Percentiles rank a stretch among this genome's conserved stretches.
phyloP scores from a whole-genome alignment of 1,139 yeast genomes.

The Candida sanyaensis region DNA sequence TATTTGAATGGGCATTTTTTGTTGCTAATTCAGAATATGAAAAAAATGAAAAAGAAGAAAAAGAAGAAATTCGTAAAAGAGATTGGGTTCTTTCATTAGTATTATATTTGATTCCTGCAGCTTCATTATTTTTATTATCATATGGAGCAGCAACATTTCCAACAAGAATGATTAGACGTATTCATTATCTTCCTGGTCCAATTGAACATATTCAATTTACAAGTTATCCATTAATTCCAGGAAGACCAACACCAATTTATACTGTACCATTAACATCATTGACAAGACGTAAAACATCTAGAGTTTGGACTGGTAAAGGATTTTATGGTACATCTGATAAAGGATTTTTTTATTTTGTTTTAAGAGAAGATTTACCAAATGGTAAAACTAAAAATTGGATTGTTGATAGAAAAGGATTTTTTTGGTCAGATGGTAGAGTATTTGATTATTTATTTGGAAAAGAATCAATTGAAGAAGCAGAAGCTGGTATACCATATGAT shows the following conservation, averaged over 20 bases:
- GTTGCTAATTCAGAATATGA: slow-evolving; percentile 59
- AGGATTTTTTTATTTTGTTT: slow-evolving; percentile 69
- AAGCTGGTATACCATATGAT: slow-evolving; percentile 73
- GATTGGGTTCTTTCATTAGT: slow-evolving; percentile 37
- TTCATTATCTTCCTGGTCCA: slow-evolving; percentile 70
- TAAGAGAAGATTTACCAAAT: slow-evolving; percentile 50
- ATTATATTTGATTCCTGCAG: slow-evolving; percentile 37
- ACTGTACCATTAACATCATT: slow-evolving; percentile 63
- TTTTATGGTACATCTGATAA: slow-evolving; percentile 83
- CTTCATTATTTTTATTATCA: slow-evolving; percentile 40
- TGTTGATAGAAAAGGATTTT: slow-evolving; percentile 80
- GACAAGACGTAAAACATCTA: slow-evolving; percentile 58
- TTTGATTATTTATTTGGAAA: slow-evolving; percentile 80
- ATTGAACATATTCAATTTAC: slow-evolving; percentile 62
- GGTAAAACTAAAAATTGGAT: slow-evolving; percentile 62
- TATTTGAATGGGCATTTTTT: slow-evolving; percentile 57
- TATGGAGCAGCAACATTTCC: slow-evolving; percentile 56
- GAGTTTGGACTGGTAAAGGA: slow-evolving; percentile 85
- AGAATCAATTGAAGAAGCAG: slow-evolving; percentile 74
- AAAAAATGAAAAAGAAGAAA: slow-evolving; percentile 53
- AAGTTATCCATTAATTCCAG: slow-evolving; percentile 75
- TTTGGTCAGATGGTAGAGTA: slow-evolving; percentile 90
- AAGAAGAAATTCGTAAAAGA: slow-evolving; percentile 35
- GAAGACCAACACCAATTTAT: slow-evolving; percentile 72
- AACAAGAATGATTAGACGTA: slow-evolving; percentile 68